Conservation (phyloP, 2,329 filamentous ascomycete species). For the Pyricularia pennisetigena region DNA sequence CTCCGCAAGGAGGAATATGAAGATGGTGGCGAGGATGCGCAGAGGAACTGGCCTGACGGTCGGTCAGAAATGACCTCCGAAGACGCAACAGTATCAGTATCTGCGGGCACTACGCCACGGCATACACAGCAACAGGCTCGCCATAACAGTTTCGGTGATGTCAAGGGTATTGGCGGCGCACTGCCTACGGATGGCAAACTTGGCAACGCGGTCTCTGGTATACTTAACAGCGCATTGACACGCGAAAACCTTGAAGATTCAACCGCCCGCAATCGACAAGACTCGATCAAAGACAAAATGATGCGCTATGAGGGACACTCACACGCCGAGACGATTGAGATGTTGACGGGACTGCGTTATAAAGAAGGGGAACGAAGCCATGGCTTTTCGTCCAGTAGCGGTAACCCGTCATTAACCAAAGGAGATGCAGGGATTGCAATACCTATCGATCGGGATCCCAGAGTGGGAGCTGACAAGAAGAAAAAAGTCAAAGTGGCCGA, state of each 20-base stretch:
- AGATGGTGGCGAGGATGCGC: constrained; percentile 61
- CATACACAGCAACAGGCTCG: background rate
- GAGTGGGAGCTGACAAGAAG: constrained; percentile 57
- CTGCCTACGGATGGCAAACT: constrained; percentile 28
- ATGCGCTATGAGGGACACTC: constrained; percentile 64
- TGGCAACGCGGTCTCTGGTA: constrained; percentile 15
- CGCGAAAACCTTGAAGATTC: constrained; percentile 67
- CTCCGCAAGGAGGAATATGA: constrained; percentile 78
- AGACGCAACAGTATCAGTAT: constrained; percentile 25
- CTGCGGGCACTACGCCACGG: constrained; percentile 10
- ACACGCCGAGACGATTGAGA: constrained; percentile 82
- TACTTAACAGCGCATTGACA: constrained; percentile 61
- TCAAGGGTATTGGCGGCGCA: constrained; percentile 9
- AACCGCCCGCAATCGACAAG: constrained; percentile 53
- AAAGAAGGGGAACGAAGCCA: constrained; percentile 80
- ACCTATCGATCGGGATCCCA: constrained; percentile 52
- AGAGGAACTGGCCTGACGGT: constrained; percentile 48
- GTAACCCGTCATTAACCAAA: constrained; percentile 69
- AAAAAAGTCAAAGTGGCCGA: constrained; percentile 75
- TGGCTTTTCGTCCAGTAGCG: constrained; percentile 79
- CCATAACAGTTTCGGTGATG: background rate
- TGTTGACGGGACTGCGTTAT: constrained; percentile 83
- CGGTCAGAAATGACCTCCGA: constrained; percentile 45
- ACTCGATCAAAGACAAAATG: constrained; percentile 79
- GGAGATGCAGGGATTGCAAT: constrained; percentile 84